Evolutionary conservation across 2,329 filamentous ascomycete genomes (phyloP).

Genomic region (Teratosphaeria destructans): DNA sequence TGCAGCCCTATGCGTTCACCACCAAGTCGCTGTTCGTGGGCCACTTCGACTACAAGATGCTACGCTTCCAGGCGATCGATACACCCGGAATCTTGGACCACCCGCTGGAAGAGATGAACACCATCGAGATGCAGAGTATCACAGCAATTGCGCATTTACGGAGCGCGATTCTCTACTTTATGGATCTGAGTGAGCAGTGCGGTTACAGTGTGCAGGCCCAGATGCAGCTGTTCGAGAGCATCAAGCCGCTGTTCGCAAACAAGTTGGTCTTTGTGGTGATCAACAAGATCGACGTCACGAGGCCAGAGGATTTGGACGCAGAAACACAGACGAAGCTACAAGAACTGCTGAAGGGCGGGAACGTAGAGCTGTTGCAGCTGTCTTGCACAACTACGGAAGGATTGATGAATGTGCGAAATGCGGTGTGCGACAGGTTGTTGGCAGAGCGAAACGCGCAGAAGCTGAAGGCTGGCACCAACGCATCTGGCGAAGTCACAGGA

Average conservation of each 20-base stretch:
- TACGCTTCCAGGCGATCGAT: constrained; percentile 85
- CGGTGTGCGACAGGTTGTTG: constrained; percentile 83
- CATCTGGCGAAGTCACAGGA: constrained; percentile 62
- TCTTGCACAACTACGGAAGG: constrained; percentile 94
- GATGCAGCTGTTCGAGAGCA: constrained; percentile 89
- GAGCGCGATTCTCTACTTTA: constrained; percentile 93
- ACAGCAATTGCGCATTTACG: constrained; percentile 94
- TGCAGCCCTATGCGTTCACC: constrained; percentile 96
- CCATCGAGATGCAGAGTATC: constrained; percentile 98
- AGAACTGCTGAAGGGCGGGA: constrained; percentile 69
- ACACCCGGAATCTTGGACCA: constrained; percentile 98
- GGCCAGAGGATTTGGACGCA: constrained; percentile 74
- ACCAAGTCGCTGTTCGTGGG: constrained; percentile 96
- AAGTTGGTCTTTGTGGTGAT: constrained; percentile 94
- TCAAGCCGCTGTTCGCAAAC: constrained; percentile 93
- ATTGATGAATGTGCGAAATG: constrained; percentile 89
- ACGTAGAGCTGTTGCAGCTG: constrained; percentile 85
- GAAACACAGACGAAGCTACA: constrained; percentile 71
- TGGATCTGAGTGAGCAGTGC: constrained; percentile 94
- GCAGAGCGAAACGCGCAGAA: constrained; percentile 92
- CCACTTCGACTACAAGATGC: constrained; percentile 94
- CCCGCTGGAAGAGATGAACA: constrained; percentile 98
- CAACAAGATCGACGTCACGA: constrained; percentile 94
- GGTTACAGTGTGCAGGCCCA: constrained; percentile 89
- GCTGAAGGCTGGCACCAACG: constrained; percentile 77